Evolutionary conservation across 306 rosid species (phyloP), one percentile per base, ranked within the genome.

Genomic region (Begonia loranthoides): DNA sequence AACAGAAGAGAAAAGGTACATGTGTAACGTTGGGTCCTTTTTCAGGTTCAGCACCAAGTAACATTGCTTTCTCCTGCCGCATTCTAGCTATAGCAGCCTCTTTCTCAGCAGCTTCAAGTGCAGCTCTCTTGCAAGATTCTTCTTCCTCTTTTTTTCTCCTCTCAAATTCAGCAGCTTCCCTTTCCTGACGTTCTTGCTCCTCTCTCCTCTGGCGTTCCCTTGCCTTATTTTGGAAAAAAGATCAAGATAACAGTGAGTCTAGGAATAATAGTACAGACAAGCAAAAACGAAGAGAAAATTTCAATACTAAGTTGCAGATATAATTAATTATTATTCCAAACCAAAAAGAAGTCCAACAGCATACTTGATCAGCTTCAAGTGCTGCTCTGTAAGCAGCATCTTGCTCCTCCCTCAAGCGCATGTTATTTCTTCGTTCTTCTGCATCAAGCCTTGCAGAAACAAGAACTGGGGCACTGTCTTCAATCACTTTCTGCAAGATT

Each of bases 301-400:
- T 28, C 36, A 1, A 28, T 28, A 4, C 7, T 28, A 5, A 28
- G 5, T 28, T 28, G 36, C 8, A 28, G 36, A 4, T 28, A 1
- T 2, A 19, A 28, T 8, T 2, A 19, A 19, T 19, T 19, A 19
- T 19, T 19, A 19, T 28, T 28, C 36, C 36, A 28, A 28, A 28
- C 5, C 1, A 7, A 28, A 28, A 28, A 28, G 9, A 28, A 28
- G 36, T 28, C 36, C 55, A 39, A 57, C 41, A 54, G 50, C 87
- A 70, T 80, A 86, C 99, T 76, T 83, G 99, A 78, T 90, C 99
- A 39, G 99, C 95, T 80, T 90, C 94, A 57, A 90, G 99, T 33
- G 99, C 95, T 44, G 94, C 94, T 77, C 93, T 79, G 63, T 72
- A 92, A 41, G 99, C 99, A 66, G 99, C 96, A 86, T 86, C 99